A percentile compares a stretch with the other conserved stretches of the same genome.
phyloP scores from a whole-genome alignment of 306 rosid genomes.

The Crotalaria pallida region DNA sequence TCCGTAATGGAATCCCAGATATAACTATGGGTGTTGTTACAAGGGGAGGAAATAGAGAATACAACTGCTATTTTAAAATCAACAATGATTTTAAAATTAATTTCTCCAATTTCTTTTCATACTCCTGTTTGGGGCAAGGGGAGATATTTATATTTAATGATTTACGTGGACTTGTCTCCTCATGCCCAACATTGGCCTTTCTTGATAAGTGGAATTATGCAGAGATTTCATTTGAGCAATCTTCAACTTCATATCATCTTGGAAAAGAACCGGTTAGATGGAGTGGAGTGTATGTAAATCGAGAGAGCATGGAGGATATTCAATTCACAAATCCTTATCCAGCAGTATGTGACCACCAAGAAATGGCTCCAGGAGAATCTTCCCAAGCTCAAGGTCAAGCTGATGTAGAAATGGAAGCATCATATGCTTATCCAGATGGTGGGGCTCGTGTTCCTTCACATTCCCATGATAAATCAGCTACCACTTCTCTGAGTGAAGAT shows the following conservation, averaged over 20 bases:
- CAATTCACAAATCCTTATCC: neutral
- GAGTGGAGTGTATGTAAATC: neutral
- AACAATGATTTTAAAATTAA: too few relatives aligned
- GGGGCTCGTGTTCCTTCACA: neutral
- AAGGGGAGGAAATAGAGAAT: too few relatives aligned
- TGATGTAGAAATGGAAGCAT: neutral
- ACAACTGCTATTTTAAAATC: too few relatives aligned
- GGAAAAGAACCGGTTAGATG: neutral
- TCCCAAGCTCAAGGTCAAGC: neutral
- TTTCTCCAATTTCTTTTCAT: too few relatives aligned
- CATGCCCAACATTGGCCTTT: too few relatives aligned
- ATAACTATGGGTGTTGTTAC: neutral
- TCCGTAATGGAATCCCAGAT: neutral
- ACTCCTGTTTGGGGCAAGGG: too few relatives aligned
- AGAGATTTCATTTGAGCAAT: neutral
- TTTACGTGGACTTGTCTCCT: too few relatives aligned
- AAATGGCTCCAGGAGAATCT: neutral
- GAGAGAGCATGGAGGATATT: neutral
- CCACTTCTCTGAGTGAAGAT: neutral
- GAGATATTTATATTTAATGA: too few relatives aligned
- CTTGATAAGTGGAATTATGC: neutral
- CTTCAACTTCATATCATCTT: neutral
- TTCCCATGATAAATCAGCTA: neutral
- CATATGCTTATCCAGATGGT: conserved; percentile 3
- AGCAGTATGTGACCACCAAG: neutral